Evolutionary conservation across 1,284 basidiomycete species (phyloP).

Genomic region (Leccinum ponderosum): DNA sequence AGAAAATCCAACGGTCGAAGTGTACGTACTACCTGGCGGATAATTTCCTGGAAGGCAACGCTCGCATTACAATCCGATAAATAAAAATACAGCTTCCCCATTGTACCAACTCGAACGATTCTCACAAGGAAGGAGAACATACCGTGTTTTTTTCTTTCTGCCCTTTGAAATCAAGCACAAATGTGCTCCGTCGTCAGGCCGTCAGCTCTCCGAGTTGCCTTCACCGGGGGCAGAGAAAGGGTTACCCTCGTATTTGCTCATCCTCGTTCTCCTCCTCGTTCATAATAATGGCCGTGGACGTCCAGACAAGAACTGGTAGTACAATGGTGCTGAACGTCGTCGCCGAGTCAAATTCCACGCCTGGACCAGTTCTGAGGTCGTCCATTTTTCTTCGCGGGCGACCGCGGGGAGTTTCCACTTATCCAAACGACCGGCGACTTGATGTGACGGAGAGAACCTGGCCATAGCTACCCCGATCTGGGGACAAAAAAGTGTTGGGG

Average conservation of each 20-base stretch:
- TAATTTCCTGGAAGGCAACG: neutral
- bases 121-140: too few relatives aligned
- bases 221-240: neutral
- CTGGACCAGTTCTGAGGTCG: constrained; percentile 28
- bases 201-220: neutral
- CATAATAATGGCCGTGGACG: neutral
- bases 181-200: neutral
- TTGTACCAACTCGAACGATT: neutral
- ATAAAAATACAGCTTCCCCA: neutral
- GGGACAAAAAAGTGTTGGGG: too few relatives aligned
- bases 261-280: neutral
- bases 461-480: too few relatives aligned
- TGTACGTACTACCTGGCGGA: neutral
- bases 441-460: too few relatives aligned
- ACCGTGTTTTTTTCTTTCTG: neutral
- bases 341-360: neutral
- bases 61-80: neutral
- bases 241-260: neutral
- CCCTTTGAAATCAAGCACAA: neutral
- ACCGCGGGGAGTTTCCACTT: constrained; percentile 32
- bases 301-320: neutral
- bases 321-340: constrained; percentile 20
- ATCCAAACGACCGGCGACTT: constrained; percentile 1
- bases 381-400: constrained; percentile 37
- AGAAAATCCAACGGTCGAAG: too few relatives aligned